Evolutionary conservation across 306 rosid genomes (phyloP).

Genomic region (Arachis hypogaea): DNA sequence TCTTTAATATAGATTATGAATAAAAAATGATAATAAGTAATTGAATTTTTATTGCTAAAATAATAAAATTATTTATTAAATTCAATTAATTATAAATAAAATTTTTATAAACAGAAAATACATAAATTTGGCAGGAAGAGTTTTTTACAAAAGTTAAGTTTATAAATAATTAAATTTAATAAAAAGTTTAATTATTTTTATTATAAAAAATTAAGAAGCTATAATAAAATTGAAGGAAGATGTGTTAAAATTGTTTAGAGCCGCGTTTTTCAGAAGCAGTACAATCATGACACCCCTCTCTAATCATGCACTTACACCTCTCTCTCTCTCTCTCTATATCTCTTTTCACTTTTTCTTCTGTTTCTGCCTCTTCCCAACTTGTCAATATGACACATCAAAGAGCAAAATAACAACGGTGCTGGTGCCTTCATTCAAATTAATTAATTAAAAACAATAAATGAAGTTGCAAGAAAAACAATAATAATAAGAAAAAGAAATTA

Average conservation of each 20-base stretch:
- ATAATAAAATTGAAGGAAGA: background rate
- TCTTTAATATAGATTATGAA: too few relatives aligned
- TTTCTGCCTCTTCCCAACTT: constrained; percentile 37
- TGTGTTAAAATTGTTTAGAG: constrained; percentile 45
- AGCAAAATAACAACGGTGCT: constrained; percentile 33
- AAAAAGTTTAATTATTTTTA: too few relatives aligned
- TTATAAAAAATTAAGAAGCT: too few relatives aligned
- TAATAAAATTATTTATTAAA: too few relatives aligned
- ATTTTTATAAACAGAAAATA: too few relatives aligned
- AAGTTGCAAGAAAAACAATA: too few relatives aligned
- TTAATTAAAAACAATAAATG: constrained; percentile 34
- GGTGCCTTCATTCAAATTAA: background rate
- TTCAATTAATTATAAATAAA: background rate
- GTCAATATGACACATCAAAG: constrained; percentile 56
- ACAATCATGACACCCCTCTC: constrained; percentile 66
- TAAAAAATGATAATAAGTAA: too few relatives aligned
- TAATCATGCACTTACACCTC: constrained; percentile 58
- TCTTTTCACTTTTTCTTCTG: background rate
- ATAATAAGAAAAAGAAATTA: background rate
- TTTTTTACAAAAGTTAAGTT: too few relatives aligned
- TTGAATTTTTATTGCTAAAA: too few relatives aligned
- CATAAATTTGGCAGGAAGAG: too few relatives aligned
- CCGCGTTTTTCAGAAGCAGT: constrained; percentile 74
- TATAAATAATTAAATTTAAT: too few relatives aligned
- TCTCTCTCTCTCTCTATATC: constrained; percentile 2